Conservation (phyloP, 495 filamentous ascomycete species). For the Apodospora peruviana region DNA sequence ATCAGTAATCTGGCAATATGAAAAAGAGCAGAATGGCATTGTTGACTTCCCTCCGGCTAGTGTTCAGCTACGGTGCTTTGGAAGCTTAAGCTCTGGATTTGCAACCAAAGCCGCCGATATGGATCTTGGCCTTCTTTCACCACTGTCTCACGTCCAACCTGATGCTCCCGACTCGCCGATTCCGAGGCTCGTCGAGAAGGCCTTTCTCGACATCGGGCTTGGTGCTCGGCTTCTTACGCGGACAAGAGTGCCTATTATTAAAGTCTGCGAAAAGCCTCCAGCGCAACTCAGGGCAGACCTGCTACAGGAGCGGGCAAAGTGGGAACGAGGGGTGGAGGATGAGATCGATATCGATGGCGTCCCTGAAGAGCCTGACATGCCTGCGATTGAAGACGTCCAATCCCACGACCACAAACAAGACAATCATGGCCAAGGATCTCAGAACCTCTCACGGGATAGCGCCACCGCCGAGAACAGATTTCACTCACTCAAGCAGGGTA, state of each 20-base stretch:
- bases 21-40: slow-evolving; percentile 29
- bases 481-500: slow-evolving; percentile 28
- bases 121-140: slow-evolving; percentile 64
- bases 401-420: slow-evolving; percentile 2
- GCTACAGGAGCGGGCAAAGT: slow-evolving; percentile 52
- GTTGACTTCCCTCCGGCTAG: slow-evolving; percentile 37
- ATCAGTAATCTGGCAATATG: slow-evolving; percentile 45
- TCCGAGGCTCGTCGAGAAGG: slow-evolving; percentile 60
- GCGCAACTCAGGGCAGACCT: slow-evolving; percentile 45
- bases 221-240: slow-evolving; percentile 64
- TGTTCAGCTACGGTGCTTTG: slow-evolving; percentile 62
- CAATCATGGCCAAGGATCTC: not conserved
- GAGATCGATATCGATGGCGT: slow-evolving; percentile 38
- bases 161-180: slow-evolving; percentile 49
- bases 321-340: slow-evolving; percentile 46
- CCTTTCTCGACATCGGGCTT: slow-evolving; percentile 61
- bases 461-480: slow-evolving; percentile 20
- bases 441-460: not conserved
- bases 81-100: slow-evolving; percentile 68
- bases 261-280: slow-evolving; percentile 65
- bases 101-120: slow-evolving; percentile 69
- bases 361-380: slow-evolving; percentile 24
- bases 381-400: slow-evolving; percentile 10
- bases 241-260: slow-evolving; percentile 78
- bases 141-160: slow-evolving; percentile 41